phyloP scores from a whole-genome alignment of 164 flowering plant genomes.

The Magnolia changhungtana region DNA sequence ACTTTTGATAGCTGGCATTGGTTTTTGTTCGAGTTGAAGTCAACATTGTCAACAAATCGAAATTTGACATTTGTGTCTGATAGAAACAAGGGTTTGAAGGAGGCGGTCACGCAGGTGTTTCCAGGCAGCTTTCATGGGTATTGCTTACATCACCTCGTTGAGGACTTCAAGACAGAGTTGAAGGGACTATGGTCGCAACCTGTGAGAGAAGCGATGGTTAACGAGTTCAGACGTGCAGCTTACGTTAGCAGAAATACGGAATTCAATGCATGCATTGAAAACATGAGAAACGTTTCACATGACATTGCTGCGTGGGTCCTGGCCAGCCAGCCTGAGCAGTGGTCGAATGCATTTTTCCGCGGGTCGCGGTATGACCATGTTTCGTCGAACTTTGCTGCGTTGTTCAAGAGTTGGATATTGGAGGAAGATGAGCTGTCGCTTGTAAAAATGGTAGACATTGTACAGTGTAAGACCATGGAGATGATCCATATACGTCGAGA shows the following conservation, averaged over 20 bases:
- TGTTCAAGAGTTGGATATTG: slow-evolving; percentile 61
- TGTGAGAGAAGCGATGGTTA: slow-evolving; percentile 62
- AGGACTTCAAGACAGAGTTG: slow-evolving; percentile 57
- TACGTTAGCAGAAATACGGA: slow-evolving; percentile 47
- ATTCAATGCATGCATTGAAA: slow-evolving; percentile 44
- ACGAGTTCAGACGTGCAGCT: slow-evolving; percentile 67
- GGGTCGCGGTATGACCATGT: slow-evolving; percentile 66
- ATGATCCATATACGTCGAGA: slow-evolving; percentile 43
- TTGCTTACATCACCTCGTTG: slow-evolving; percentile 57
- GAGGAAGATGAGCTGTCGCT: slow-evolving; percentile 64
- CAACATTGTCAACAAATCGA: slow-evolving; percentile 34
- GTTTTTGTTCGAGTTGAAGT: slow-evolving; percentile 58
- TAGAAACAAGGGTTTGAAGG: slow-evolving; percentile 54
- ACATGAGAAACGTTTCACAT: slow-evolving; percentile 54
- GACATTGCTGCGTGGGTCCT: slow-evolving; percentile 73
- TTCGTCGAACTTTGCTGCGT: slow-evolving; percentile 53
- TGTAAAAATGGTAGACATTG: slow-evolving; percentile 61
- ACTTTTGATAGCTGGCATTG: slow-evolving; percentile 72
- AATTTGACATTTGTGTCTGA: slow-evolving; percentile 68
- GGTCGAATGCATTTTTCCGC: slow-evolving; percentile 59
- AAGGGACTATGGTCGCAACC: slow-evolving; percentile 59
- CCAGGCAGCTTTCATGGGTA: slow-evolving; percentile 44
- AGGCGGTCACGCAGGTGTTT: slow-evolving; percentile 50
- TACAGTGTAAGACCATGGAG: slow-evolving; percentile 64
- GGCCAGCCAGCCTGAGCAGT: slow-evolving; percentile 58